Evolutionary conservation across 805 yeast genomes (phyloP).

Genomic region (Metschnikowia dekortorum): DNA sequence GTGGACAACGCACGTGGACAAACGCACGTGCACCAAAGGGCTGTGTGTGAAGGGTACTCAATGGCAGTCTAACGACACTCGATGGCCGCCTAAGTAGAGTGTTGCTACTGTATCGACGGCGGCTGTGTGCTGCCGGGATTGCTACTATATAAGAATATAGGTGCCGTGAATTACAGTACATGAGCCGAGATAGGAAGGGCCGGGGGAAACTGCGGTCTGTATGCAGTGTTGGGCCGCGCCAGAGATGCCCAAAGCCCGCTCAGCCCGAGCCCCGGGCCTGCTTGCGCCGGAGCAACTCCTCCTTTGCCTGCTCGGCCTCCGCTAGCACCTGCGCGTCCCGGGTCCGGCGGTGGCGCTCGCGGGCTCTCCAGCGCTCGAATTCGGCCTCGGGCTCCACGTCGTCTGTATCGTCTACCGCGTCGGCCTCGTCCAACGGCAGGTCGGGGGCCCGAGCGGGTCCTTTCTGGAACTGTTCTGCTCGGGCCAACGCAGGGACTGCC

Average conservation of each 20-base stretch:
- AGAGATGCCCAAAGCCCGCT: neutral
- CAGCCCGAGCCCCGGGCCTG: neutral
- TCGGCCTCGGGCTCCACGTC: slow-evolving; percentile 50
- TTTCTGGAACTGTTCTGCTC: slow-evolving; percentile 13
- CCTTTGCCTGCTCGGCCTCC: slow-evolving; percentile 28
- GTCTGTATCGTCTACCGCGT: slow-evolving; percentile 55
- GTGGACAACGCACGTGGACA: too few species aligned
- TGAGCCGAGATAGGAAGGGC: too few species aligned
- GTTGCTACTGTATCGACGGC: too few species aligned
- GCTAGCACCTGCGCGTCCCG: slow-evolving; percentile 34
- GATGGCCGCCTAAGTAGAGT: too few species aligned
- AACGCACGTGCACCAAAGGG: too few species aligned
- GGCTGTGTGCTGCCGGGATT: too few species aligned
- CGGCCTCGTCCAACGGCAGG: slow-evolving; percentile 26
- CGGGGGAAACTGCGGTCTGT: too few species aligned
- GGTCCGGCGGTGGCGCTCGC: slow-evolving; percentile 34
- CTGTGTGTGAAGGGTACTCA: too few species aligned
- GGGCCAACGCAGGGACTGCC: slow-evolving; percentile 3
- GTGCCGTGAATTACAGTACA: too few species aligned
- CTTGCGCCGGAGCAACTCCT: slow-evolving; percentile 24
- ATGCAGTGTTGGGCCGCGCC: too few species aligned
- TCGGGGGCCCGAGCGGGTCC: slow-evolving; percentile 8
- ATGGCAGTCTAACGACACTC: too few species aligned
- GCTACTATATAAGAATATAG: too few species aligned
- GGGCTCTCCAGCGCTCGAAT: slow-evolving; percentile 33